Evolutionary conservation across 306 rosid genomes (phyloP), one percentile per base, ranked within the genome.

Genomic region (Rubus idaeus): DNA sequence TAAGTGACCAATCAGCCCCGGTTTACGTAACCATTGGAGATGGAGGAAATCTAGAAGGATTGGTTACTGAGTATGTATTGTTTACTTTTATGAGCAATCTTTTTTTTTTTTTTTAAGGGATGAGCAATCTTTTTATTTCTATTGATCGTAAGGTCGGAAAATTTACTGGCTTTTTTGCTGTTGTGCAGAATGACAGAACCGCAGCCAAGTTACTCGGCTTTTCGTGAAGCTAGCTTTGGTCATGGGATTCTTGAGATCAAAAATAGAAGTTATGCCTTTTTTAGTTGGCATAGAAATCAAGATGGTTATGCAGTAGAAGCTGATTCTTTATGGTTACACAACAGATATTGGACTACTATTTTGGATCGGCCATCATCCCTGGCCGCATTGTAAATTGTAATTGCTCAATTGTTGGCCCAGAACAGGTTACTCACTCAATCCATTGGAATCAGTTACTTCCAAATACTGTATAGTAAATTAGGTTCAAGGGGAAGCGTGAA

Each of bases 11-110:
- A 66, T 79, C 84, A 57, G 92, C 96, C 41, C 96, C 94, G 10
- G 86, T 92, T 71, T 90, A 92, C 75, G 84, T 90, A 81, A 89
- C 97, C 10, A 82, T 92, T 76, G 97, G 94, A 77, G 97, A 89
- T 82, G 96, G 96, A 73, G 97, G 97, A 76, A 90, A 92, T 79
- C 79, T 89, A 60, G 91, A 92, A 90, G 96, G 96, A 83, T 68
- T 90, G 67, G 87, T 46, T 20, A 86, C 91, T 3, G 76, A 68
- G 97, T 90, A 86, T 3, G 90, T 78, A 65, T 5, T 57, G 35
- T 14, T 72, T 45, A 23, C 69, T 79, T 52, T 44, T 21, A 12
- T 60, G 35, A 20, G 14, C 41, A 10, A 47, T 13, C 20, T 50
- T 18, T 45, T 46, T 8, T n/a, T n/a, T n/a, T n/a, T n/a, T n/a